Base-by-base conservation (phyloP, 345 rosid species). In the Populus deltoides region DNA sequence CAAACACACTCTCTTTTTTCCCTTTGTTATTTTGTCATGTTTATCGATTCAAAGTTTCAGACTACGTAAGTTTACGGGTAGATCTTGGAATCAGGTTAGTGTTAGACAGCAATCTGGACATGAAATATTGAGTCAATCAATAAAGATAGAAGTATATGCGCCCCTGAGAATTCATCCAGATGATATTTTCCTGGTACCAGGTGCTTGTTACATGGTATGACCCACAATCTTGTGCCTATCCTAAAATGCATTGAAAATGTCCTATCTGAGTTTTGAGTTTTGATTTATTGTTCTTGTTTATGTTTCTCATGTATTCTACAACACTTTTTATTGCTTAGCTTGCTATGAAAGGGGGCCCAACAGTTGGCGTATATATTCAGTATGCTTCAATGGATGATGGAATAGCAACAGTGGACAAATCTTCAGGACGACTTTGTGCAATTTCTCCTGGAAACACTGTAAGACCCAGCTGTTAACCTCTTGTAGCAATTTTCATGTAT, bases 381-480 rank as follows among this genome's bases (percentile, higher is more conserved):
- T 93, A 84, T 83, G 81, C 87, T 49, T 90, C 89, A 80, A 67
- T 78, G 57, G 88, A 94, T 83, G 87, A 90, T 79, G 72, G 73
- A 68, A 85, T 90, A 78, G 94, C 90, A 55, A 85, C 81, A 69
- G 86, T 93, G 35, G 89, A 94, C 70, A 81, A 77, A 82, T 85
- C 89, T 20, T 87, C 90, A 1, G 99, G 98, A 55, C 86, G 79
- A 57, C 80, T 93, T 33, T 86, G 85, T 81, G 97, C 93, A 70
- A 85, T 84, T 82, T 90, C 95, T 77, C 93, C 92, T 18, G 99
- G 99, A 77, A 92, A 94, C 86, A 84, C 98, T 75, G 99, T 94
- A 87, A 80, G 93, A 79, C 74, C 39, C 70, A 31, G 75, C 72
- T 61, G 66, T 81, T 74, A 65, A 24, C 16, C n/a, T 43, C 22